phyloP scores from a whole-genome alignment of 768 basidiomycete species.

The Rhodotorula graminis region DNA sequence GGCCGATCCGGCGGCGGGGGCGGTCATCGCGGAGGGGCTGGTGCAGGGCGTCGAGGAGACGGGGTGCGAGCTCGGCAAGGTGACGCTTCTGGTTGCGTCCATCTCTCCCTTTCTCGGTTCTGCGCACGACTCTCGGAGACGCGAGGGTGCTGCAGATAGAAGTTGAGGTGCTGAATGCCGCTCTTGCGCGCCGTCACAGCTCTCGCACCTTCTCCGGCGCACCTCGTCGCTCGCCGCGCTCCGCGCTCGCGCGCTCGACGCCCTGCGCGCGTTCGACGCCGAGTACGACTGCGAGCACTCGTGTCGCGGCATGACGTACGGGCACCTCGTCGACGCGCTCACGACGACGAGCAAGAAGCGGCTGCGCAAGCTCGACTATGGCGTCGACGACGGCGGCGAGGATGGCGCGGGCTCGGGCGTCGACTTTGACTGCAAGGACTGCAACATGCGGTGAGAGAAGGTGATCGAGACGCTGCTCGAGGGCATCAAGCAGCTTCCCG shows the following conservation, averaged over 20 bases:
- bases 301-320: conserved; percentile 2
- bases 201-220: conserved; percentile 5
- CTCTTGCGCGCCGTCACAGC: not conserved
- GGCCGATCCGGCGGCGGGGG: not conserved
- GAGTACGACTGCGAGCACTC: conserved; percentile 12
- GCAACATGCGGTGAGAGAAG: not conserved
- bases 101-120: not conserved
- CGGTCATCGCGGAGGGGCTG: not conserved
- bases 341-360: not conserved
- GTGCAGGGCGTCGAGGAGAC: not conserved
- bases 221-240: not conserved
- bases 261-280: conserved; percentile 6
- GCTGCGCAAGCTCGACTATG: not conserved
- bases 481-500: not conserved
- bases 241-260: not conserved
- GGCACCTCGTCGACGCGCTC: not conserved
- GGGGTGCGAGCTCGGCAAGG: no score
- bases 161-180: no score
- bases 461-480: not conserved
- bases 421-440: conserved; percentile 3
- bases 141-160: no score
- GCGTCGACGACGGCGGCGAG: not conserved
- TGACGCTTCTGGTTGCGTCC: not conserved
- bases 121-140: no score
- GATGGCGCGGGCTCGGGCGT: not conserved